These are phyloP conservation scores for Clonostachys chloroleuca DNA, from an alignment of 2,329 filamentous ascomycete species.

Conservation along the genomic window DNA sequence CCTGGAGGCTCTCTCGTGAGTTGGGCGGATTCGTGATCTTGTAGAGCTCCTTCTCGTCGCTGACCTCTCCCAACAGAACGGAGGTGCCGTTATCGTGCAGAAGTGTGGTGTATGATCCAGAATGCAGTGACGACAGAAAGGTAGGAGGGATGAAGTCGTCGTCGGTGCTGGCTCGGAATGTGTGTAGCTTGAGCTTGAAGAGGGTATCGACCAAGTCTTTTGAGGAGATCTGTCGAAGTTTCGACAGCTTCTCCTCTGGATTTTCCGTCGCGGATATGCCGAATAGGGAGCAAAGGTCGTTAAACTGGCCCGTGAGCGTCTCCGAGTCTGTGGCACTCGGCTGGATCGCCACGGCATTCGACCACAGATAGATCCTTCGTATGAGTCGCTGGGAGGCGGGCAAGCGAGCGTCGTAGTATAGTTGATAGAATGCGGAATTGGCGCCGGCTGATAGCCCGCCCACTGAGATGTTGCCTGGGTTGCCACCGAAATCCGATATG, in stretches of 20 bases:
- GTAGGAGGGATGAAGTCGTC: neutral
- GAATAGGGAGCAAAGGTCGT: too few species aligned
- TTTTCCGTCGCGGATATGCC: too few species aligned
- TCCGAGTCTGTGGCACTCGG: too few species aligned
- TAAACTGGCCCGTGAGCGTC: too few species aligned
- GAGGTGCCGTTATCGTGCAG: neutral
- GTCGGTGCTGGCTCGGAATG: conserved; percentile 1
- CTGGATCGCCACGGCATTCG: too few species aligned
- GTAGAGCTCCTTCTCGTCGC: neutral
- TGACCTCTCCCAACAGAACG: neutral
- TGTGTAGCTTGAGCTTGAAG: neutral
- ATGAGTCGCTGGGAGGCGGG: too few species aligned
- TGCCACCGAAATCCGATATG: conserved; percentile 1
- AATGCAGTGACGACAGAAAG: neutral
- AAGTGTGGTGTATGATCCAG: neutral
- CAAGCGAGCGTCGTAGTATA: too few species aligned
- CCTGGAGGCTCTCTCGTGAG: neutral
- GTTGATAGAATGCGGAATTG: too few species aligned
- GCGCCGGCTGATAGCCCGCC: too few species aligned
- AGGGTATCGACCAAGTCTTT: neutral
- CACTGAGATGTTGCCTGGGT: neutral
- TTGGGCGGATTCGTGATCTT: neutral
- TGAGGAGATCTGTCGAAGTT: too few species aligned
- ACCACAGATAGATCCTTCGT: too few species aligned
- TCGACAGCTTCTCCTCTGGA: too few species aligned